phyloP scores from a whole-genome alignment of 2,329 filamentous ascomycete genomes.

The Colletotrichum musae region DNA sequence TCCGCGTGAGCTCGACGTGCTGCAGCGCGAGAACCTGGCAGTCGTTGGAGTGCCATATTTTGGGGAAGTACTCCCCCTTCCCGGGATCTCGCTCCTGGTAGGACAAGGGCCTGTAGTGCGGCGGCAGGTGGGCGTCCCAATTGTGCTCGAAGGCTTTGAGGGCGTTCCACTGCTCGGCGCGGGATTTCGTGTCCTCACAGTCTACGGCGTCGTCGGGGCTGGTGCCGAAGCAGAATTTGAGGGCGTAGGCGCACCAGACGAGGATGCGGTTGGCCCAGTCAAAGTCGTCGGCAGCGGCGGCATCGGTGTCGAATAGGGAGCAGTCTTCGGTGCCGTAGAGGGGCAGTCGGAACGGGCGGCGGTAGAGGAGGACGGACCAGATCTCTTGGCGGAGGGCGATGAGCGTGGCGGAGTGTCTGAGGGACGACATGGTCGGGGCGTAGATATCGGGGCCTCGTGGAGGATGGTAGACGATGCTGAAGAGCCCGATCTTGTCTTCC shows the following conservation, averaged over 20 bases:
- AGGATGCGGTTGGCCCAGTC: slow-evolving; percentile 74
- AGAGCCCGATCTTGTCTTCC: slow-evolving; percentile 16
- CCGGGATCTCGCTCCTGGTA: slow-evolving; percentile 52
- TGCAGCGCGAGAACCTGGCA: slow-evolving; percentile 23
- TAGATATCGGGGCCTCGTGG: slow-evolving; percentile 11
- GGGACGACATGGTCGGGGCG: slow-evolving; percentile 11
- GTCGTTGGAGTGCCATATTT: slow-evolving; percentile 52
- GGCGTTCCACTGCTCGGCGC: slow-evolving; percentile 55
- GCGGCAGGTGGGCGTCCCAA: slow-evolving; percentile 64
- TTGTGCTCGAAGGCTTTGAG: slow-evolving; percentile 60
- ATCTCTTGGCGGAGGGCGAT: slow-evolving; percentile 26
- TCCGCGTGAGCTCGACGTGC: slow-evolving; percentile 47
- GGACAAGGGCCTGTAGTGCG: slow-evolving; percentile 69
- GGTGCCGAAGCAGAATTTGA: slow-evolving; percentile 72
- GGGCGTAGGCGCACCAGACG: slow-evolving; percentile 73
- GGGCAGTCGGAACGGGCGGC: slow-evolving; percentile 19
- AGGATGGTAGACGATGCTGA: slow-evolving; percentile 18
- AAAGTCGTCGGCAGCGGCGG: slow-evolving; percentile 59
- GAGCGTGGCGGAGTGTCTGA: slow-evolving; percentile 18
- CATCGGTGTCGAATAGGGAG: slow-evolving; percentile 11
- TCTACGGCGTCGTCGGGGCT: slow-evolving; percentile 2
- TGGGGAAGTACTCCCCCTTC: slow-evolving; percentile 64
- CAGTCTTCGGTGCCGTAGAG: slow-evolving; percentile 25
- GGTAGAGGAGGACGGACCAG: slow-evolving; percentile 29
- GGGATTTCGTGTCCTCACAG: slow-evolving; percentile 47